Evolutionary conservation across 2,329 filamentous ascomycete genomes (phyloP).

Genomic region (Xylaria sp.): DNA sequence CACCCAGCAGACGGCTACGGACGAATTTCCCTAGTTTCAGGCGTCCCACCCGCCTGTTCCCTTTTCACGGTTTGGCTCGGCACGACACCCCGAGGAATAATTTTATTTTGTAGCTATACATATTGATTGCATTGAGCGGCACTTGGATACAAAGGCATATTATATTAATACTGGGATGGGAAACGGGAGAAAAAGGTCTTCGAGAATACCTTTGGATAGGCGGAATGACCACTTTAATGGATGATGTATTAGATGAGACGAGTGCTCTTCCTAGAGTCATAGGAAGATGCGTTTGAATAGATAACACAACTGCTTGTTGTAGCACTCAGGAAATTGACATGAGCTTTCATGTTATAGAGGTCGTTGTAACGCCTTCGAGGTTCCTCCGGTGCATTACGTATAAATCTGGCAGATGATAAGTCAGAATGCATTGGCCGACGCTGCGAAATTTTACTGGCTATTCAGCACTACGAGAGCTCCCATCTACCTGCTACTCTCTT

Average conservation of each 20-base stretch:
- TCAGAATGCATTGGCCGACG: neutral
- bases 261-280: slow-evolving; percentile 1
- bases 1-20: neutral
- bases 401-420: neutral
- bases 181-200: slow-evolving; percentile 29
- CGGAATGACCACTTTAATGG: slow-evolving; percentile 32
- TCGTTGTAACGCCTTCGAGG: neutral
- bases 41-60: neutral
- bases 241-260: slow-evolving; percentile 36
- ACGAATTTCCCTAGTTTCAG: slow-evolving; percentile 8
- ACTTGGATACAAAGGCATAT: slow-evolving; percentile 24
- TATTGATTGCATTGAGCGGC: slow-evolving; percentile 27
- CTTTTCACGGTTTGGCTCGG: slow-evolving; percentile 13
- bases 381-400: neutral
- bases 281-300: neutral
- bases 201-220: slow-evolving; percentile 21
- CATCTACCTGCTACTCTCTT: neutral
- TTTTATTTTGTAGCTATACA: slow-evolving; percentile 29
- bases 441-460: neutral
- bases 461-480: neutral
- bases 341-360: slow-evolving; percentile 5
- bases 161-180: slow-evolving; percentile 33
- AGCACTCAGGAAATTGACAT: slow-evolving; percentile 4
- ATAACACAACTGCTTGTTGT: slow-evolving; percentile 5
- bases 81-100: slow-evolving; percentile 14